Base-by-base conservation (phyloP, 2,329 filamentous ascomycete species). In the Amylocarpus encephaloides region DNA sequence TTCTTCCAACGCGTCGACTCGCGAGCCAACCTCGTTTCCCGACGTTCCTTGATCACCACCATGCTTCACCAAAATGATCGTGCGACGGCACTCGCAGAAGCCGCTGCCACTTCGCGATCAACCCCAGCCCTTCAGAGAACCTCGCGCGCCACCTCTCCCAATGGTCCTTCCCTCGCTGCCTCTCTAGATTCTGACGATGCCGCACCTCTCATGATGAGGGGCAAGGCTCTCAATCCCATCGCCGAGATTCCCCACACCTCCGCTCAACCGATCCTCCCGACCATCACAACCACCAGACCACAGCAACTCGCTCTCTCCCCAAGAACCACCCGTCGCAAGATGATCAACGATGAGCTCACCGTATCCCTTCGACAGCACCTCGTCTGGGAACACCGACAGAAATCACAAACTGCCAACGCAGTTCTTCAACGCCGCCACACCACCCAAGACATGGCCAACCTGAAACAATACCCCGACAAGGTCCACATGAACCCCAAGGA, bases 381-480 rank as follows among this genome's bases (percentile, higher is more conserved):
- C 13, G 79, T 97, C 13, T 95, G 89, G 87, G 93, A 98, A 68
- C 85, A 93, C 46, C 89, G 95, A 65, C 92, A 97, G 66, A 95
- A 93, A 77, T 89, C 88, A 52, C 86, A 87, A 32, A 92, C 89
- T 6, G 88, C 85, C 62, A 91, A 92, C 57, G 89, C 91, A 1
- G 88, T 92, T 48, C 77, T 95, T 51, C 94, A 95, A 75, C 82
- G 92, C 55, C 79, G 89, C 52, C 90, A 96, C 67, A 95, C 91
- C 6, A 88, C 92, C 2, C 87, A 92, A 58, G 91, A 96, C 65
- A 83, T 96, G 56, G 86, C 88, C 54, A 94, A 94, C 68, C 76
- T 97, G 39, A 86, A 85, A 70, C 82, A 93, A 67, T 88, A 86
- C 63, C 87, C 88, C 5, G 83, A 87, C 59, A 78, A 76, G 63